phyloP scores from a whole-genome alignment of 345 rosid genomes.

The Turritis glabra region DNA sequence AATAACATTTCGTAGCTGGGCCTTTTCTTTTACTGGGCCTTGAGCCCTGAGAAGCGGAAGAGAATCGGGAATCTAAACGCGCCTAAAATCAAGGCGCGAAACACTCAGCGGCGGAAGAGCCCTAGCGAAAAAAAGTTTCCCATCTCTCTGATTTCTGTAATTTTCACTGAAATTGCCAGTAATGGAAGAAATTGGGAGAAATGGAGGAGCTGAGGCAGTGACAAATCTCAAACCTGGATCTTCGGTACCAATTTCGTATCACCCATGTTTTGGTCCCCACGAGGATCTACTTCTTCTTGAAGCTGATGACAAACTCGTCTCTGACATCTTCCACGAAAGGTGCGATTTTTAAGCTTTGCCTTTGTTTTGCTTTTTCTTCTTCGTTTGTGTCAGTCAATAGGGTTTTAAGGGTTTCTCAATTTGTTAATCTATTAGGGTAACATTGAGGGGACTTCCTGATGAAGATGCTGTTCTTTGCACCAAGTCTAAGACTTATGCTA shows the following conservation, averaged over 20 bases:
- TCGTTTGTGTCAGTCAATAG: not conserved
- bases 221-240: constrained; percentile 55
- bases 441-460: constrained; percentile 76
- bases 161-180: not conserved
- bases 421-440: constrained; percentile 41
- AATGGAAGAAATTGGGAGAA: constrained; percentile 41
- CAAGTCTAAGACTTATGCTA: constrained; percentile 67
- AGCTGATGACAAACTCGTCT: constrained; percentile 63
- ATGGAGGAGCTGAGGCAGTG: constrained; percentile 61
- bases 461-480: constrained; percentile 96
- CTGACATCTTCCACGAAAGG: constrained; percentile 69
- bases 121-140: too few species aligned
- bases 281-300: constrained; percentile 78
- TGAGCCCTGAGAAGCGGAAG: too few species aligned
- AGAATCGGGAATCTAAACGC: too few species aligned
- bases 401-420: not conserved
- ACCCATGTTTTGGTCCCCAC: constrained; percentile 66
- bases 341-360: constrained; percentile 12
- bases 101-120: too few species aligned
- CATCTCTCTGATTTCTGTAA: not conserved
- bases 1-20: too few species aligned
- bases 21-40: too few species aligned
- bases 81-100: too few species aligned
- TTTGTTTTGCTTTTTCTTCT: not conserved
- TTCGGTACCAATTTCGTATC: constrained; percentile 61